Evolutionary conservation across 2,329 filamentous ascomycete genomes (phyloP), one percentile per base, ranked within the genome.

Genomic region (Neonectria magnoliae): DNA sequence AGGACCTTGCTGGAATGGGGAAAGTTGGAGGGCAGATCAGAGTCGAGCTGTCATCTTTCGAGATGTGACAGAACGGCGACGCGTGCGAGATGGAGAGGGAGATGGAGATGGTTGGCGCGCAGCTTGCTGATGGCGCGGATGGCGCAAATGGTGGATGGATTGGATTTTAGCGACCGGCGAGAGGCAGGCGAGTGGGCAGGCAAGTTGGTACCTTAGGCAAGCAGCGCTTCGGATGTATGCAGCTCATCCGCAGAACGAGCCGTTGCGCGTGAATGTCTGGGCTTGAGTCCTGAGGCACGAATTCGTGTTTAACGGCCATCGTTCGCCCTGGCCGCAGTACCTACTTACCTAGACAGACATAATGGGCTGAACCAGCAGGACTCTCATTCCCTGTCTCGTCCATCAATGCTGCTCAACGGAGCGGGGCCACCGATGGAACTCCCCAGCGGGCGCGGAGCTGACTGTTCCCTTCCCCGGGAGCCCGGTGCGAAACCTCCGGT

Each of bases 1-100:
- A 13, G 52, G 51, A 25, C 41, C 10, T 33, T 29, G 33, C 18
- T 22, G 31, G 33, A 25, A 18, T 51, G 44, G 36, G n/a, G 25
- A 20, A 44, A 13, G 27, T 13, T 33, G 27, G 48, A 18, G 16
- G 22, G 20, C 22, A 45, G 57, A 45, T 47, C 41, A 54, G 20
- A 47, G 18, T 29, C 54, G 60, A 62, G 53, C 60, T 62, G 53
- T 62, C 60, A 62, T 52, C 33, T 51, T 56, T 51, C 41, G 41
- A 18, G 41, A 29, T 44, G 60, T 52, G 53, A 62, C 53, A 53
- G 38, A 44, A 44, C 6, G 22, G 25, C 44, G 33, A 52, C 36
- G 38, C 11, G 41, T 27, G 22, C 33, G n/a, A 20, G 16, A 8
- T 31, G 11, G 31, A 20, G 25, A 13, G 22, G 4, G 22, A 25